Evolutionary conservation across 176 grass and related monocot genomes (phyloP).

Genomic region (Musa itinerans): DNA sequence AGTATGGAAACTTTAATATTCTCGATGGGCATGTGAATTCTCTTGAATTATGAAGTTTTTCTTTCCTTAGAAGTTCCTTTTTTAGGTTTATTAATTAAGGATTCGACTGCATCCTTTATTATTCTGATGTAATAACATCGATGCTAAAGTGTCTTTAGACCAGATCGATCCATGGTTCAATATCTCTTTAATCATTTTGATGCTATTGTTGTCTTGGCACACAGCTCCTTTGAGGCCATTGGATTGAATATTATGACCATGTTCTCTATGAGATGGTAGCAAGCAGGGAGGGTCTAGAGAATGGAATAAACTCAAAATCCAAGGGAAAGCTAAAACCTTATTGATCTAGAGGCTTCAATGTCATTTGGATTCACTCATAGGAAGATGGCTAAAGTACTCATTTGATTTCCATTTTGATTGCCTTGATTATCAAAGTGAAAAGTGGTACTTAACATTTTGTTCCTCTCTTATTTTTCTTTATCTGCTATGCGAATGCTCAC

Average conservation of each 20-base stretch:
- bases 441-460: slow-evolving; percentile 36
- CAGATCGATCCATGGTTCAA: too few relatives aligned
- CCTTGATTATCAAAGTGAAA: slow-evolving; percentile 38
- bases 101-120: too few relatives aligned
- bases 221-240: slow-evolving; percentile 59
- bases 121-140: too few relatives aligned
- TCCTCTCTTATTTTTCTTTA: neutral
- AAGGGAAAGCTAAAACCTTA: too few relatives aligned
- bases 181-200: too few relatives aligned
- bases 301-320: slow-evolving; percentile 23
- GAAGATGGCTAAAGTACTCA: slow-evolving; percentile 64
- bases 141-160: too few relatives aligned
- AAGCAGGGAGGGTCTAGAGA: slow-evolving; percentile 34
- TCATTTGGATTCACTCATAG: slow-evolving; percentile 69
- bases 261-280: slow-evolving; percentile 75
- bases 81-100: too few relatives aligned
- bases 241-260: slow-evolving; percentile 60
- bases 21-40: too few relatives aligned
- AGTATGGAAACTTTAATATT: too few relatives aligned
- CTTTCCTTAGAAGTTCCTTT: too few relatives aligned
- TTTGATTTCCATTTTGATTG: too few relatives aligned
- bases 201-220: neutral
- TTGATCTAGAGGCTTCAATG: slow-evolving; percentile 45
- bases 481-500: neutral
- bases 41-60: too few relatives aligned